Conservation (phyloP, 352 stramenopile species). For the Nothophytophthora sp. region DNA sequence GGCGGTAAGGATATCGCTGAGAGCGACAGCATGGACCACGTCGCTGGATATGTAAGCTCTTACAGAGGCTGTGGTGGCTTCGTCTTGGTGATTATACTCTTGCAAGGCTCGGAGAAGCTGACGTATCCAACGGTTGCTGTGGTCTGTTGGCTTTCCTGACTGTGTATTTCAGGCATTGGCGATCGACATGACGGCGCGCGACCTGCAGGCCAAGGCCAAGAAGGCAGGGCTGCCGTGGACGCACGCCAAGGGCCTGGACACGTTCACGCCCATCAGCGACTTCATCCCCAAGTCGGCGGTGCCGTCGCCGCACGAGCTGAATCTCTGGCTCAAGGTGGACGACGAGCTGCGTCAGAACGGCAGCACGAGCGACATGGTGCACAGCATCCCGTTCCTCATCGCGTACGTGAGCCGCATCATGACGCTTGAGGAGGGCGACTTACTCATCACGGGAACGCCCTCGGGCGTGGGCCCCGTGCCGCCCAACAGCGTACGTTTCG, state of each 20-base stretch:
- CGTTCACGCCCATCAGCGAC: slow-evolving; percentile 81
- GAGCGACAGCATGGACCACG: slow-evolving; percentile 63
- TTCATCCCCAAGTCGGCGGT: slow-evolving; percentile 75
- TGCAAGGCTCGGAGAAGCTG: too few species aligned
- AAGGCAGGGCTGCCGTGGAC: slow-evolving; percentile 77
- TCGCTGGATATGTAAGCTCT: slow-evolving; percentile 64
- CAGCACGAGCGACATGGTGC: slow-evolving; percentile 80
- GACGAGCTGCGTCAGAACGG: slow-evolving; percentile 71
- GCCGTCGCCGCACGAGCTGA: slow-evolving; percentile 62
- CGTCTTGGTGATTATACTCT: too few species aligned
- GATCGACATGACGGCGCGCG: slow-evolving; percentile 83
- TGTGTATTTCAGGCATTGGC: slow-evolving; percentile 41
- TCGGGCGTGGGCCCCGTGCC: slow-evolving; percentile 74
- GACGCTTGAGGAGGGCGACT: slow-evolving; percentile 82
- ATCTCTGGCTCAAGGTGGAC: slow-evolving; percentile 82
- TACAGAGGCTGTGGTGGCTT: too few species aligned
- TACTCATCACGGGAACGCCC: slow-evolving; percentile 86
- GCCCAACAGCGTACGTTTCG: slow-evolving; percentile 50
- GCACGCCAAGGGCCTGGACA: slow-evolving; percentile 75
- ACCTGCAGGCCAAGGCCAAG: slow-evolving; percentile 79
- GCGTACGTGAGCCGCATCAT: slow-evolving; percentile 81
- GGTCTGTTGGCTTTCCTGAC: neutral
- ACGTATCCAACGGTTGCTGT: too few species aligned
- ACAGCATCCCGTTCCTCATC: slow-evolving; percentile 78
- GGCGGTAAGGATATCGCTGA: slow-evolving; percentile 61